A percentile compares a stretch with the other conserved stretches of the same genome.
Evolutionary conservation across 495 filamentous ascomycete species (phyloP).

Genomic region (Diplogelasinospora grovesii): DNA sequence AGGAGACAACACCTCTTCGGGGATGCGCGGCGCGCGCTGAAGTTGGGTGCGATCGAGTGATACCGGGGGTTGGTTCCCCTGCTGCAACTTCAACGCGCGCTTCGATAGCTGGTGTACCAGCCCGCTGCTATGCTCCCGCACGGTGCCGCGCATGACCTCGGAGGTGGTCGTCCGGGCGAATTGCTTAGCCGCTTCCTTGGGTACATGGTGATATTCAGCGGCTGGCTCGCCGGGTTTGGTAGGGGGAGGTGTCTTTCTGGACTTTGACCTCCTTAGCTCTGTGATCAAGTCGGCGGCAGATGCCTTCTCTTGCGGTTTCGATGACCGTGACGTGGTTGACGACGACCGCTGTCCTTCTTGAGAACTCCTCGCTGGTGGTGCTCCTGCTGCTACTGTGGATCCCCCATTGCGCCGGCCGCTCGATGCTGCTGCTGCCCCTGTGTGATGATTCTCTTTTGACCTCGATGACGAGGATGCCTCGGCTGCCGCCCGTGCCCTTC

Average conservation of each 20-base stretch:
- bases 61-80: not conserved
- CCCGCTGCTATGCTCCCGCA: not conserved
- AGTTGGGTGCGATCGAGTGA: slow-evolving; percentile 28
- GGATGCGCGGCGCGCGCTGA: slow-evolving; percentile 22
- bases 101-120: slow-evolving; percentile 22
- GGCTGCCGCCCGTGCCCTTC: slow-evolving; percentile 2
- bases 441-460: too few relatives aligned
- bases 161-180: slow-evolving; percentile 43
- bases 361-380: not conserved
- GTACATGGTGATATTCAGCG: slow-evolving; percentile 32
- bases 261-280: slow-evolving; percentile 8
- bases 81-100: slow-evolving; percentile 31
- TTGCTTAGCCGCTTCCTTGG: slow-evolving; percentile 40
- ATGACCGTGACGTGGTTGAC: not conserved
- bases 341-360: too few relatives aligned
- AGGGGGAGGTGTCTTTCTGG: not conserved
- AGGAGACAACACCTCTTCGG: slow-evolving; percentile 23
- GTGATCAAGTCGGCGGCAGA: slow-evolving; percentile 8
- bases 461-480: too few relatives aligned
- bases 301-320: slow-evolving; percentile 7
- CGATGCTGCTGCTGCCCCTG: too few relatives aligned
- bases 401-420: too few relatives aligned
- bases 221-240: slow-evolving; percentile 13
- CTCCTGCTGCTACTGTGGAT: not conserved
- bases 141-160: slow-evolving; percentile 27